A percentile compares a stretch with the other conserved stretches of the same genome.
Evolutionary conservation across 331 rosid genomes (phyloP).

Genomic region (Spiraea crenata): DNA sequence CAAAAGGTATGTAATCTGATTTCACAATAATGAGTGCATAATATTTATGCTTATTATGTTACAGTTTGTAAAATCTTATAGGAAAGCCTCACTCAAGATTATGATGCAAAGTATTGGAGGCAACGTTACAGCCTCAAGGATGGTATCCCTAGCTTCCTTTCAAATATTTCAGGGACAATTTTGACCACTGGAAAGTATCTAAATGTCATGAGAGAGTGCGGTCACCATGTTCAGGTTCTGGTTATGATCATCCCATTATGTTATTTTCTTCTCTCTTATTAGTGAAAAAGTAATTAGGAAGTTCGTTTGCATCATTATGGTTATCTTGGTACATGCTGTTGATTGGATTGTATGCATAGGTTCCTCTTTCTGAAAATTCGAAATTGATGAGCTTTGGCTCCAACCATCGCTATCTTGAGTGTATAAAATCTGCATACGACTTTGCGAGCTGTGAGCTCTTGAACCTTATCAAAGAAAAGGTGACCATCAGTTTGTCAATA

Average conservation of each 20-base stretch:
- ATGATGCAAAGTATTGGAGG: conserved; percentile 89
- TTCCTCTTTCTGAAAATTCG: conserved; percentile 81
- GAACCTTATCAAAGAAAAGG: conserved; percentile 93
- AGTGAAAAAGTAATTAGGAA: conserved; percentile 4
- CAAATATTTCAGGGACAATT: conserved; percentile 77
- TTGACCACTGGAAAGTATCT: conserved; percentile 96
- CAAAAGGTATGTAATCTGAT: conserved; percentile 55
- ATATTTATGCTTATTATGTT: conserved; percentile 31
- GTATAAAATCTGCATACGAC: conserved; percentile 87
- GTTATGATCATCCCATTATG: conserved; percentile 6
- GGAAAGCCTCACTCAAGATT: conserved; percentile 95
- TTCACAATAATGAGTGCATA: conserved; percentile 20
- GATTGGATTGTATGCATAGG: conserved; percentile 45
- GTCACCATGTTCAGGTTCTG: conserved; percentile 94
- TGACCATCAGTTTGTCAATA: conserved; percentile 27
- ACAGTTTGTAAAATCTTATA: conserved; percentile 33
- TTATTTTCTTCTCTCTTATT: neutral
- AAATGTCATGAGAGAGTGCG: conserved; percentile 98
- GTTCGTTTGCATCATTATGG: conserved; percentile 2
- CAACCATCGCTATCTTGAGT: conserved; percentile 91
- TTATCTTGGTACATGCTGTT: conserved; percentile 17
- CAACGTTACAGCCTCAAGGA: conserved; percentile 96
- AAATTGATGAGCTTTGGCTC: conserved; percentile 83
- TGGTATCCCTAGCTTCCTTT: conserved; percentile 94
- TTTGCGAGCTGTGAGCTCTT: conserved; percentile 92